A percentile compares a stretch with the other conserved stretches of the same genome.
Conservation (phyloP, 768 basidiomycete genomes). For the Leccinum barrowsii region DNA sequence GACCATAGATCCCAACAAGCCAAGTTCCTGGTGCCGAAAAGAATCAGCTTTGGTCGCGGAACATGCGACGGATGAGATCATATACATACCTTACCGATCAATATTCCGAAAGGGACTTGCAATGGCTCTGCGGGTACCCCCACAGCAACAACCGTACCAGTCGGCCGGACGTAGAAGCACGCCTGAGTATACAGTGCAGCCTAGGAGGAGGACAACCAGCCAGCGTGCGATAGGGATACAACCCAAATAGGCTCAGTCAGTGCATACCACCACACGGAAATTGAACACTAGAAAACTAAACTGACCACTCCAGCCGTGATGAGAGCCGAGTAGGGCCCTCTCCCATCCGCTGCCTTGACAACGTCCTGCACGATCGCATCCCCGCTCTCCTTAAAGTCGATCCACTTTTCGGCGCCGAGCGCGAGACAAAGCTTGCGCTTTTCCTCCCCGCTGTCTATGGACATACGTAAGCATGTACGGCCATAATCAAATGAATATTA, state of each 20-base stretch:
- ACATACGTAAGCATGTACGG: neutral
- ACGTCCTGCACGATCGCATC: conserved; percentile 38
- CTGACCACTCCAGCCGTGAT: conserved; percentile 22
- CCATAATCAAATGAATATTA: neutral
- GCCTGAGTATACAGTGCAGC: conserved; percentile 41
- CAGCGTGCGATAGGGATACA: neutral
- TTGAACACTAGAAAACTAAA: neutral
- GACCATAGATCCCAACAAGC: conserved; percentile 16
- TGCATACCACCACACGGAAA: neutral
- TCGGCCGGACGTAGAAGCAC: conserved; percentile 41
- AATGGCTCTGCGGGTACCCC: conserved; percentile 36
- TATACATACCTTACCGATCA: conserved; percentile 25
- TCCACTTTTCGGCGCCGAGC: conserved; percentile 41
- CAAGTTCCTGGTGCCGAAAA: conserved; percentile 17
- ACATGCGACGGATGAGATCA: neutral
- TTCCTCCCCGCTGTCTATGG: conserved; percentile 40
- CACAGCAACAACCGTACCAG: conserved; percentile 40
- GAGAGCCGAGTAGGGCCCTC: conserved; percentile 40
- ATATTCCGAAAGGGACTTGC: conserved; percentile 29
- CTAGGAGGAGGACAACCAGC: neutral
- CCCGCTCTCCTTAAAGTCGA: conserved; percentile 45
- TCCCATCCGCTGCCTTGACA: conserved; percentile 36
- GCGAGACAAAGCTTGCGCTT: conserved; percentile 36
- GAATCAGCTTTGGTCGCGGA: neutral
- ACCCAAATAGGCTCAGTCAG: neutral